These are phyloP conservation scores for Chrysochromulina tobinii DNA, from an alignment of 78 protist genomes.

Conservation along the genomic window DNA sequence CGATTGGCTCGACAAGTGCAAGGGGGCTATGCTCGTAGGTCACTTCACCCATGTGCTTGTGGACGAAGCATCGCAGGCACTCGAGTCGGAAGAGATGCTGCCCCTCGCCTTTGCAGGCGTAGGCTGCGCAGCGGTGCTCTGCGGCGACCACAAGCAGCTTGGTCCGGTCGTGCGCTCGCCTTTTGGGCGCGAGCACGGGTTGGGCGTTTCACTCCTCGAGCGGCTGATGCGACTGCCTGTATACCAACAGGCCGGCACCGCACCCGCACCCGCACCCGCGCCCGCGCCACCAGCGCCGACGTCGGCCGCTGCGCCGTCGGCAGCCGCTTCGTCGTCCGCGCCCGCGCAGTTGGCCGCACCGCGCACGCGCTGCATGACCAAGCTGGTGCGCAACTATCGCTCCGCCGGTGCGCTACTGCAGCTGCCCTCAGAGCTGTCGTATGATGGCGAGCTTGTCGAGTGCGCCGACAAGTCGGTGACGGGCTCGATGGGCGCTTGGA, in stretches of 20 bases:
- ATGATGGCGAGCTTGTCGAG: not conserved
- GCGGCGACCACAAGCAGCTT: conserved; percentile 54
- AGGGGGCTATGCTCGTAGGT: too few species aligned
- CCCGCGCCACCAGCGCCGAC: not conserved
- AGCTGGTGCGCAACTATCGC: conserved; percentile 48
- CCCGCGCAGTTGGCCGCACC: not conserved
- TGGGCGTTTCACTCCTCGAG: conserved; percentile 17
- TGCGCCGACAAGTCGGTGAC: not conserved
- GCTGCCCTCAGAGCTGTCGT: conserved; percentile 32
- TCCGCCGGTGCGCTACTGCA: conserved; percentile 22
- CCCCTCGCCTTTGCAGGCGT: not conserved
- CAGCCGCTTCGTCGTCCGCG: too few species aligned
- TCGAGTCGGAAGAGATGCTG: conserved; percentile 31
- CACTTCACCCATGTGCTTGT: conserved; percentile 20
- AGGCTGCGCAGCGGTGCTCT: not conserved
- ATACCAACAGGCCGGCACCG: not conserved
- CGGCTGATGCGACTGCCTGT: conserved; percentile 6
- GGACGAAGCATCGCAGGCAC: conserved; percentile 27
- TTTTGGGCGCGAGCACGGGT: not conserved
- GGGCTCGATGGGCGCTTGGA: not conserved
- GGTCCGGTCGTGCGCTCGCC: conserved; percentile 26
- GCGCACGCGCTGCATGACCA: not conserved
- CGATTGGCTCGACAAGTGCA: too few species aligned
- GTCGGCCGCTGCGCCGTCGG: too few species aligned
- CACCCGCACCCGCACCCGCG: too few species aligned